Evolutionary conservation across 352 stramenopile species (phyloP), one percentile per base, ranked within the genome.

Genomic region (Phytopythium boreale): DNA sequence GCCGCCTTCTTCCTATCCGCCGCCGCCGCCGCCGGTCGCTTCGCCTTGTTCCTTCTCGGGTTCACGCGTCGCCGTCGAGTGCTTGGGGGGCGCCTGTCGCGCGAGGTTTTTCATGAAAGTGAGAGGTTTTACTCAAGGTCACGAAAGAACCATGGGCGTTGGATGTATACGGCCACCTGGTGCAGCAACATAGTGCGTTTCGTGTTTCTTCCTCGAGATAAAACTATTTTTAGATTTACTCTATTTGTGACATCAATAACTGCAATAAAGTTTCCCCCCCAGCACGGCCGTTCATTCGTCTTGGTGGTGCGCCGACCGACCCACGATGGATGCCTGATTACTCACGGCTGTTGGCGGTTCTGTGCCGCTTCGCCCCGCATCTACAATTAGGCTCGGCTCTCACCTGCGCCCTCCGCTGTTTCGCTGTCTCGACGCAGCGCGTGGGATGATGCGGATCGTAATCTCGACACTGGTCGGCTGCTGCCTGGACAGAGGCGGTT

Each of bases 1-100:
- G 8, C 10, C 17, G n/a, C 36, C 14, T 49, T 24, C 22, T 50
- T 50, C n/a, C 10, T 4, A 39, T 27, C 8, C 43, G 43, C 19
- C 43, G 17, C 43, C 22, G 29, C 29, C 29, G 29, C 46, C 46
- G 46, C 46, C 24, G 22, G 46, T 19, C 11, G 43, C 46, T 53
- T 53, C 22, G 20, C 9, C 39, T 46, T 46, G 39, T n/a, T 46
- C 4, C 44, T 53, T 19, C 20, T 27, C 44, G n/a, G 43, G 2
- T 49, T 49, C 43, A 49, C 43, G 43, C 43, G 43, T 49, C 43
- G 43, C 43, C 46, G 46, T 52, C 46, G 46, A 52, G 46, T 52
- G 46, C n/a, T 52, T 39, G 34, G 8, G 39, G 39, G 39, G 15
- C 10, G 15, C 27, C 22, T 20, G 29, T 46, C 31, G 29, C 19